Base-by-base conservation (phyloP, 1,284 basidiomycete species). In the Ceratobasidium sp. region DNA sequence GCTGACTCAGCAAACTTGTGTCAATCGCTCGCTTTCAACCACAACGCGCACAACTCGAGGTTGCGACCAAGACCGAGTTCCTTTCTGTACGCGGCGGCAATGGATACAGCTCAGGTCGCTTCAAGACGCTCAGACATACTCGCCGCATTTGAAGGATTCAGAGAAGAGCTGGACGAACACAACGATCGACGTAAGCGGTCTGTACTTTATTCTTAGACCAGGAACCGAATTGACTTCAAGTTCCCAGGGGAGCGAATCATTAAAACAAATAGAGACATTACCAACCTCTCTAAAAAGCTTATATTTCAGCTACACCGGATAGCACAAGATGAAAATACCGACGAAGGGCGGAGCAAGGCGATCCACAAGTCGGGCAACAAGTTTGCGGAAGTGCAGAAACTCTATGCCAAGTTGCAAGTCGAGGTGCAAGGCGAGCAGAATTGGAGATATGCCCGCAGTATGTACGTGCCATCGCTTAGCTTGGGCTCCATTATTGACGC, bases 281-380 rank as follows among this genome's bases (percentile, higher is more conserved):
- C 96, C 15, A 91, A 88, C 73, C 83, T 92, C n/a, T 94, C 94
- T 53, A 99, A 99, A 78, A 96, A 94, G 79, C 84, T 90, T 75
- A 98, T 99, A 72, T 98, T 98, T 76, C 88, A 94, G 55, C 84
- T 98, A 2, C 96, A 98, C 76, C 90, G 95, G 47, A 82, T 88
- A 69, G 82, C 86, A 67, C 82, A 84, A 72, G 87, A 86, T 73
- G 82, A 82, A 74, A 76, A 75, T 43, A 72, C 75, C 54, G 79
- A 84, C 29, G 78, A 74, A 15, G 74, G 72, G 55, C 64, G 35
- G 70, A 72, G 50, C 43, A 55, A 57, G 32, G 22, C 45, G 5
- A 69, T 35, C 8, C 65, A 65, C 25, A 52, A 68, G 34, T 86
- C 89, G 1, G 85, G 85, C 1, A 77, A 87, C 60, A 94, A 93